Evolutionary conservation across 2,329 filamentous ascomycete species (phyloP), one percentile per base, ranked within the genome.

Genomic region (Curvularia sp.): DNA sequence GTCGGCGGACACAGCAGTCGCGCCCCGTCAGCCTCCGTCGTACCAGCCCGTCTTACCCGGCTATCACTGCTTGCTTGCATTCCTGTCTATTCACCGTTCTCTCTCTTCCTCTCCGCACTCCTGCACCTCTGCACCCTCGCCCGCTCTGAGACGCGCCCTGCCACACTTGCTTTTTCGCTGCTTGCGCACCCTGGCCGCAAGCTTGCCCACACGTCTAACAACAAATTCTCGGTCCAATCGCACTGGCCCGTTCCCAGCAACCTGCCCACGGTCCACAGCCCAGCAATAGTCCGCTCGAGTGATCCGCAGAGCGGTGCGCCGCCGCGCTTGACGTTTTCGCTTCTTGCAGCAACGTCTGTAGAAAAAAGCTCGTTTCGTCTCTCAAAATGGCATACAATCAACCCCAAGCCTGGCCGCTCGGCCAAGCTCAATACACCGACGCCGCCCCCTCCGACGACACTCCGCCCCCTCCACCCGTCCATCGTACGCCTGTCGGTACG

Each of bases 381-480:
- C 48, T 19, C 27, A 36, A 39, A 57, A 70, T 70, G 65, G 60
- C 68, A 27, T 69, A 68, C 59, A 64, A 67, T 36, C 64, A 59
- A 39, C 60, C 64, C 6, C 61, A 60, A 41, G 63, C 64, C 52
- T 63, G 64, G 54, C 70, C 63, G 41, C 67, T 70, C 60, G 57
- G 67, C 45, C 60, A 65, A 39, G 47, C 15, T 39, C 47, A 49
- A 49, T 69, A 70, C 50, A 49, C 68, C 25, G 63, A 73, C 45
- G 57, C 59, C 21, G 45, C 68, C 19, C 43, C 45, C n/a, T 38
- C 51, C 8, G 59, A 62, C 51, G 68, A 71, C 64, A 64, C 67
- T 43, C 74, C 74, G n/a, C 73, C 75, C 53, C 73, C 69, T 18
- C 75, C 75, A 42, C 74, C 75, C 34, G 64, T 60, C 41, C 74